A percentile compares a stretch with the other conserved stretches of the same genome.
Evolutionary conservation across 2,329 filamentous ascomycete species (phyloP).

Genomic region (Samsoniella hepiali): DNA sequence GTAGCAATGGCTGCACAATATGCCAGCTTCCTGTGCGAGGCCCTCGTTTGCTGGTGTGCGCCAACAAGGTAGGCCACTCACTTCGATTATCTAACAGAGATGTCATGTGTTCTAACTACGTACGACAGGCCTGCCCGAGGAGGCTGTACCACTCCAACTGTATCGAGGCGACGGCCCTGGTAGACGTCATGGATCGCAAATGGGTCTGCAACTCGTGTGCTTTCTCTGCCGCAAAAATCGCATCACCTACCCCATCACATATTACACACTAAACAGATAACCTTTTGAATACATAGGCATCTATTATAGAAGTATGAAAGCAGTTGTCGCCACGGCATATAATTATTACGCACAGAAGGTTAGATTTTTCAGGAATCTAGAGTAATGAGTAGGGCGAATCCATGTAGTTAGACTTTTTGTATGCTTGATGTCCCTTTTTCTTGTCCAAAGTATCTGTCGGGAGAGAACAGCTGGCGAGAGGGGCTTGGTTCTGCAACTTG

Average conservation of each 20-base stretch:
- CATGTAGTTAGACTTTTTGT: too few relatives aligned
- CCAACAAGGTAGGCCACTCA: slow-evolving; percentile 42
- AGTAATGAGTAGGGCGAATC: not conserved
- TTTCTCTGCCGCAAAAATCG: not conserved
- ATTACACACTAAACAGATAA: not conserved
- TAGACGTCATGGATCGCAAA: slow-evolving; percentile 34
- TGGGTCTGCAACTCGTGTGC: slow-evolving; percentile 47
- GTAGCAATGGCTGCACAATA: slow-evolving; percentile 43
- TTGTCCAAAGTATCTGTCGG: not conserved
- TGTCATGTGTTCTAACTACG: slow-evolving; percentile 14
- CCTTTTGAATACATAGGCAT: not conserved
- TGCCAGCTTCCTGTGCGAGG: slow-evolving; percentile 49
- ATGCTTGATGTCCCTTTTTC: too few relatives aligned
- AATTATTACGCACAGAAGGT: not conserved
- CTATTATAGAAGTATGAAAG: not conserved
- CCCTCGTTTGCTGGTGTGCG: slow-evolving; percentile 47
- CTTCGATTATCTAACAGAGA: not conserved
- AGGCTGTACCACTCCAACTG: slow-evolving; percentile 51
- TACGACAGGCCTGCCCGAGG: slow-evolving; percentile 38
- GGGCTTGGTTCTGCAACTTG: not conserved
- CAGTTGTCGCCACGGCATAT: not conserved
- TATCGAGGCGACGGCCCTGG: slow-evolving; percentile 35
- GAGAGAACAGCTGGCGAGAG: not conserved
- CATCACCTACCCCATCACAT: not conserved
- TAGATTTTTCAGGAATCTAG: not conserved